Evolutionary conservation across 1,284 basidiomycete genomes (phyloP).

Genomic region (Cryptococcus sp.): DNA sequence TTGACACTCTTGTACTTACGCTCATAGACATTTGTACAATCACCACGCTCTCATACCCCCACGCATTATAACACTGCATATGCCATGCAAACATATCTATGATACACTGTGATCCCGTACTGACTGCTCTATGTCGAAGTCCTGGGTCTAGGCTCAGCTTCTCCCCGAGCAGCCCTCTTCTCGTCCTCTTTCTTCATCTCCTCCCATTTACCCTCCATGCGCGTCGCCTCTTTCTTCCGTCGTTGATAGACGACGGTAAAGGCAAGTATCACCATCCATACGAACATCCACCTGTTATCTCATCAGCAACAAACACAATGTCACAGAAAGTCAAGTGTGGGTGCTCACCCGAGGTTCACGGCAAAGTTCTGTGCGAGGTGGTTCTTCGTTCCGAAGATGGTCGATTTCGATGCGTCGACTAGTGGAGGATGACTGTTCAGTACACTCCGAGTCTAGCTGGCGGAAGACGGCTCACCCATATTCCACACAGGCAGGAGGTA

Average conservation of each 20-base stretch:
- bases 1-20: too few species aligned
- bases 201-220: slow-evolving; percentile 27
- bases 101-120: background rate
- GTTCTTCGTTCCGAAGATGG: slow-evolving; percentile 46
- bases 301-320: background rate
- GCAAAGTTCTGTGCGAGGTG: slow-evolving; percentile 46
- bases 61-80: background rate
- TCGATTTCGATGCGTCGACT: slow-evolving; percentile 41
- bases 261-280: slow-evolving; percentile 23
- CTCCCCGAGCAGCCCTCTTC: slow-evolving; percentile 1
- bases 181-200: slow-evolving; percentile 25
- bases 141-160: background rate
- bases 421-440: background rate
- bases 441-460: background rate
- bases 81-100: slow-evolving; percentile 3
- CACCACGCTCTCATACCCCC: background rate
- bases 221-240: slow-evolving; percentile 21
- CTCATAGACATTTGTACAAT: slow-evolving; percentile 1
- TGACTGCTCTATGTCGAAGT: background rate
- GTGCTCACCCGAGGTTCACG: slow-evolving; percentile 39
- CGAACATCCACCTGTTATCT: slow-evolving; percentile 21
- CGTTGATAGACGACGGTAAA: slow-evolving; percentile 26
- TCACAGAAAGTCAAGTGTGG: background rate
- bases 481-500: slow-evolving; percentile 44
- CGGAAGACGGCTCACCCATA: slow-evolving; percentile 22